Evolutionary conservation across 1,284 basidiomycete genomes (phyloP), one percentile per base, ranked within the genome.

Genomic region (Sporisorium reilianum): DNA sequence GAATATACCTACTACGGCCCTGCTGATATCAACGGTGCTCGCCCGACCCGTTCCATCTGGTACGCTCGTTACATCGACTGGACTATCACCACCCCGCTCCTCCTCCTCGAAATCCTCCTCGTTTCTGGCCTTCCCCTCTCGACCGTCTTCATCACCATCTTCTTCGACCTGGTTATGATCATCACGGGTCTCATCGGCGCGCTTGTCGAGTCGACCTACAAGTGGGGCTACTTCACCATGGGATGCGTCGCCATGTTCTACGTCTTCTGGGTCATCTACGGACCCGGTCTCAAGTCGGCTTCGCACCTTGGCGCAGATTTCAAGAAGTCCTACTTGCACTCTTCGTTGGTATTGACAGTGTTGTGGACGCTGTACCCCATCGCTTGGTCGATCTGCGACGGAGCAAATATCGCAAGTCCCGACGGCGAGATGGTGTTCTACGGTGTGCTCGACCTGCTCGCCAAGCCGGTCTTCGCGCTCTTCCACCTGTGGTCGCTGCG

Each of bases 371-470:
- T 78, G 32, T 79, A 78, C 61, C 77, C 75, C 22, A 58, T 88
- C 53, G 84, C 85, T 14, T 88, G 88, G 88, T 88, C 85, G 40
- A 81, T 87, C 20, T 84, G 85, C 7, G 88, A 89, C 62, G 88
- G 88, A 10, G 82, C 86, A 10, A 88, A 89, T 80, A 85, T 82
- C 42, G 88, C 89, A 74, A 80, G 83, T 0, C 85, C 87, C 26
- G 85, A 86, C 69, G 79, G 81, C 22, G 86, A 87, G 73, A 85
- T 87, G 85, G 75, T 88, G 63, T 90, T 89, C 85, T 90, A 90
- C 83, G 89, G 89, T 36, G 56, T 84, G 11, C 86, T 91, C 59
- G 90, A 90, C 76, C 56, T 90, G 16, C 61, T 90, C 70, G 86
- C 88, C 64, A 89, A 88, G 64, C 84, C 80, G 34, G 71, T 76